Percentiles rank a stretch among this genome's conserved stretches.
phyloP scores from a whole-genome alignment of 148 eudicot species.

The Amaranthus hypochondriacus region DNA sequence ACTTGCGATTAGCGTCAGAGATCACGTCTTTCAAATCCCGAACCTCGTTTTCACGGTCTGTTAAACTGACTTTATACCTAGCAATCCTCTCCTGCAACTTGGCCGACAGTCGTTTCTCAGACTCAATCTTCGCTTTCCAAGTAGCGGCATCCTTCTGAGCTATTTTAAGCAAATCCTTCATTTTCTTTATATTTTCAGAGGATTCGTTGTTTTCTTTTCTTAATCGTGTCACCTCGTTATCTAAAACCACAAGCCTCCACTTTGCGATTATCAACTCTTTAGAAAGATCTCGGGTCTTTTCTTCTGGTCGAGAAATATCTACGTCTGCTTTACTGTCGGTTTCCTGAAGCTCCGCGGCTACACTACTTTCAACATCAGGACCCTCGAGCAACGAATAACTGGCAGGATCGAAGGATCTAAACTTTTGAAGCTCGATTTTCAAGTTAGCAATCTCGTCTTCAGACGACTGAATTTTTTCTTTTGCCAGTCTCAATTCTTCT shows the following conservation, averaged over 20 bases:
- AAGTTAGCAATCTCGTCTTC: conserved; percentile 57
- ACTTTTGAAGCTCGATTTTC: conserved; percentile 48
- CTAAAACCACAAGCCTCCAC: conserved; percentile 46
- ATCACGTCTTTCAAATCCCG: conserved; percentile 65
- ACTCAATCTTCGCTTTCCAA: conserved; percentile 59
- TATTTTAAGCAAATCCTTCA: conserved; percentile 54
- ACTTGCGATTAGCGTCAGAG: conserved; percentile 57
- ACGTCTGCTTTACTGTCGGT: conserved; percentile 21
- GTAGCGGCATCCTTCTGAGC: conserved; percentile 53
- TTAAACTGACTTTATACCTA: conserved; percentile 73
- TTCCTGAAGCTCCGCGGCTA: conserved; percentile 23
- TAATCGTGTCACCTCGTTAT: conserved; percentile 46
- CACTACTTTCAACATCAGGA: conserved; percentile 13
- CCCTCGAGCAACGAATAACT: conserved; percentile 20
- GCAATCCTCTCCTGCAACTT: conserved; percentile 63
- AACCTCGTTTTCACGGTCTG: conserved; percentile 81
- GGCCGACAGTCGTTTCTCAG: conserved; percentile 53
- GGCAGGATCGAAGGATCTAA: conserved; percentile 21
- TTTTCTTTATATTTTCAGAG: conserved; percentile 30
- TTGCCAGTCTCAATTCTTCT: conserved; percentile 47
- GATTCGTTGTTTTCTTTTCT: conserved; percentile 51
- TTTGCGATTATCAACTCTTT: conserved; percentile 43
- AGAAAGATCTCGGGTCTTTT: conserved; percentile 33
- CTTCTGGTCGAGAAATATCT: conserved; percentile 34
- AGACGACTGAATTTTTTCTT: conserved; percentile 38